Conservation (phyloP, 257 asterid genomes). For the Anisodus acutangulus region DNA sequence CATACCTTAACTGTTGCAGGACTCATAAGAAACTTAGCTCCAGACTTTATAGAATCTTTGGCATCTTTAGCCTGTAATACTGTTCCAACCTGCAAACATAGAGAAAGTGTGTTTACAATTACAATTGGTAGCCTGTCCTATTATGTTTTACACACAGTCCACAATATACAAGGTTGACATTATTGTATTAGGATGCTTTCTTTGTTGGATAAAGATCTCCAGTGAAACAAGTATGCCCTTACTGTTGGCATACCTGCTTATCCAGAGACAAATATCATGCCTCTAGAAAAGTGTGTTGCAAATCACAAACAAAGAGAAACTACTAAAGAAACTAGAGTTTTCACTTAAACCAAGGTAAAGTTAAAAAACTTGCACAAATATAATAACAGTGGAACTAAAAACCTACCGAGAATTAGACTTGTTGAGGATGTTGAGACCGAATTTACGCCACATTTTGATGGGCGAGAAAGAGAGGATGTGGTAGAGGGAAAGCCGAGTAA, state of each 20-base stretch:
- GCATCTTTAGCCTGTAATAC: conserved; percentile 61
- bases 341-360: not conserved
- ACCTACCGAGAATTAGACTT: not conserved
- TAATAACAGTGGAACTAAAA: not conserved
- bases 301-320: not conserved
- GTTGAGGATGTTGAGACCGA: not conserved
- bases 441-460: not conserved
- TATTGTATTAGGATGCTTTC: not conserved
- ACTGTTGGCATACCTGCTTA: conserved; percentile 1
- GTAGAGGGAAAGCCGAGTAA: conserved; percentile 20
- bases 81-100: conserved; percentile 70
- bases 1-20: conserved; percentile 80
- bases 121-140: not conserved
- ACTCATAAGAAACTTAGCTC: conserved; percentile 88
- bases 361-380: not conserved
- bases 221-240: not conserved
- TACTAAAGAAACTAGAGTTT: not conserved
- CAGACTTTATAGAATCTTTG: conserved; percentile 53
- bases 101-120: not conserved
- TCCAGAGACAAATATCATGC: not conserved
- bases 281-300: not conserved
- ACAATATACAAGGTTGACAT: conserved; percentile 10
- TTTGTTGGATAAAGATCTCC: not conserved
- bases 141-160: not conserved
- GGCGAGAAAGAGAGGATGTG: not conserved